Evolutionary conservation across 2,329 filamentous ascomycete genomes (phyloP).

Genomic region (Scortechinia acanthostroma): DNA sequence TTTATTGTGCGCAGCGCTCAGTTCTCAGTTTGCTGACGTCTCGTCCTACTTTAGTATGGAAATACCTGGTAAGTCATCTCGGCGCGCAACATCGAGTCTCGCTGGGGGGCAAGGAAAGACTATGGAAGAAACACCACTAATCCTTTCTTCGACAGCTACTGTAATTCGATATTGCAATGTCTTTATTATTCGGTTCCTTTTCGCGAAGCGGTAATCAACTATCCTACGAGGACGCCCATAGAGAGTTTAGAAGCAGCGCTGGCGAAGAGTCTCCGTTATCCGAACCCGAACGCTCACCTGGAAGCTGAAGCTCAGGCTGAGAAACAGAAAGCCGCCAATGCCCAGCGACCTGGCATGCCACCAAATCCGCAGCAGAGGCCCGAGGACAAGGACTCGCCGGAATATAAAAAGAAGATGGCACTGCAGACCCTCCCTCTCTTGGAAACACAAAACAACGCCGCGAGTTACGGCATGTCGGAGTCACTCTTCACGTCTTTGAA

Average conservation of each 20-base stretch:
- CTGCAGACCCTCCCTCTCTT: conserved; percentile 80
- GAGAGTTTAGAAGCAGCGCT: conserved; percentile 42
- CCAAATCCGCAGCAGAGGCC: conserved; percentile 84
- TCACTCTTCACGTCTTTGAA: conserved; percentile 90
- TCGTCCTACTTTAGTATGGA: conserved; percentile 61
- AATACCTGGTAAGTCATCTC: conserved; percentile 77
- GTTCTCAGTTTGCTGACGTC: conserved; percentile 2
- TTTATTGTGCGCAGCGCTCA: too few relatives aligned
- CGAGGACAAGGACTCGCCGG: conserved; percentile 64
- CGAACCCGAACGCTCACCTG: conserved; percentile 33
- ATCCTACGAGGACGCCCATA: conserved; percentile 66
- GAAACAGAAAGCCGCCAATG: conserved; percentile 42
- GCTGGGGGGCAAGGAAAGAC: too few relatives aligned
- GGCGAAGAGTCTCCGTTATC: conserved; percentile 50
- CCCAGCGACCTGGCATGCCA: conserved; percentile 16
- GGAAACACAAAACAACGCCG: conserved; percentile 72
- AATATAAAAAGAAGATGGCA: conserved; percentile 78
- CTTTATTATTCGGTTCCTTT: conserved; percentile 93
- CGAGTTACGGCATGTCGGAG: conserved; percentile 84
- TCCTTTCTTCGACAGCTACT: conserved; percentile 62
- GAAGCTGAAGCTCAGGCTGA: conserved; percentile 22
- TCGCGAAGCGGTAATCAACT: conserved; percentile 87
- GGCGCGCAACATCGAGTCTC: too few relatives aligned
- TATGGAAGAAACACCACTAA: too few relatives aligned
- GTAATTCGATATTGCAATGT: conserved; percentile 95